These are phyloP conservation scores for Deinandra increscens DNA, from an alignment of 129 eudicot genomes.

Conservation along the genomic window DNA sequence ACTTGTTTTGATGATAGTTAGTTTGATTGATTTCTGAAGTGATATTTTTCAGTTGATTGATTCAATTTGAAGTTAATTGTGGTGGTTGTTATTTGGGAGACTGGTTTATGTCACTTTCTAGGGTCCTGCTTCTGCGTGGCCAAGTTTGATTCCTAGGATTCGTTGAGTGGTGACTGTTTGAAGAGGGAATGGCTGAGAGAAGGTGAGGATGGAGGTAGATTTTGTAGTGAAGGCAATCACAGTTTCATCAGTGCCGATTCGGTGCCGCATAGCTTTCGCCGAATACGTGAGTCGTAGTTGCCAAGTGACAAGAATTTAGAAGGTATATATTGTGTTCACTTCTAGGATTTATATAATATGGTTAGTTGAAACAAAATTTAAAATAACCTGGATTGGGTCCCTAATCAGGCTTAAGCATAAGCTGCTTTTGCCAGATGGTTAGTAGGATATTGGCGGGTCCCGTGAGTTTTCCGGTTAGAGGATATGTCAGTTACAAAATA, in stretches of 20 bases:
- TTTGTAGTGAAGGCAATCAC: no score
- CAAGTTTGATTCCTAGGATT: slow-evolving; percentile 20
- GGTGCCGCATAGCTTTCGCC: no score
- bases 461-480: no score
- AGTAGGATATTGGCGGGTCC: no score
- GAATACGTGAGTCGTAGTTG: no score
- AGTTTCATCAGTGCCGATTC: no score
- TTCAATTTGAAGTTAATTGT: slow-evolving; percentile 25
- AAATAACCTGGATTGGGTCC: not conserved
- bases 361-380: not conserved
- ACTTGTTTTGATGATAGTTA: not conserved
- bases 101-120: slow-evolving; percentile 32
- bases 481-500: no score
- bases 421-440: no score
- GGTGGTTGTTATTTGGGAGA: slow-evolving; percentile 29
- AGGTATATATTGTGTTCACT: slow-evolving; percentile 13
- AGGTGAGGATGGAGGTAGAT: no score
- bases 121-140: slow-evolving; percentile 13
- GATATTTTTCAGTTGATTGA: slow-evolving; percentile 3
- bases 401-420: no score
- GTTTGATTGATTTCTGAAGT: slow-evolving; percentile 11
- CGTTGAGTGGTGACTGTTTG: slow-evolving; percentile 8
- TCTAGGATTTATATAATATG: not conserved
- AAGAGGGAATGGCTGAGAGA: no score
- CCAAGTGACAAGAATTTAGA: no score